These are phyloP conservation scores for Dryadomyces quercivorus DNA, from an alignment of 2,329 filamentous ascomycete genomes.

Conservation along the genomic window DNA sequence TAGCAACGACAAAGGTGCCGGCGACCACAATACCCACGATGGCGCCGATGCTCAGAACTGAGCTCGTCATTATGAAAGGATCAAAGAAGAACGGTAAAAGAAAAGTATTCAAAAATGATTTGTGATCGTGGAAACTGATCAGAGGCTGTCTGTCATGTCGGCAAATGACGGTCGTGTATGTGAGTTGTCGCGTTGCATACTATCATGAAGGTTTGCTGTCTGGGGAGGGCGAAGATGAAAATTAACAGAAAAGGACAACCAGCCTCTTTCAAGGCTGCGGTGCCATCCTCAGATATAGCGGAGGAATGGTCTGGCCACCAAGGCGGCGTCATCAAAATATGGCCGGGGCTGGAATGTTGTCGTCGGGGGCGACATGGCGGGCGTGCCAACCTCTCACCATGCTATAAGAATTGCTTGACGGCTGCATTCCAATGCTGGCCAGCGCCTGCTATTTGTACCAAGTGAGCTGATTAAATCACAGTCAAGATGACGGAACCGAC, in stretches of 20 bases:
- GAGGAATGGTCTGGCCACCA: background rate
- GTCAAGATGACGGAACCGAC: too few relatives aligned
- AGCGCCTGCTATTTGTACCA: too few relatives aligned
- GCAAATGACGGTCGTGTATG: background rate
- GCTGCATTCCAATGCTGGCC: background rate
- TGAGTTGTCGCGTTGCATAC: background rate
- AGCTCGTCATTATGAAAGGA: background rate
- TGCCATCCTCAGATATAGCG: background rate
- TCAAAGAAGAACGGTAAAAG: background rate
- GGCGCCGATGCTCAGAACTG: constrained; percentile 18
- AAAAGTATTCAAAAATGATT: background rate
- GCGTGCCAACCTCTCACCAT: constrained; percentile 6
- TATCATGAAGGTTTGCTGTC: background rate
- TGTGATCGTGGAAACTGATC: background rate
- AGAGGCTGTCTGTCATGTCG: background rate
- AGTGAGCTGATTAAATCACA: too few relatives aligned
- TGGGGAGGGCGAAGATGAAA: background rate
- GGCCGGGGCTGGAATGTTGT: constrained; percentile 16
- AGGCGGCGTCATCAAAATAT: background rate
- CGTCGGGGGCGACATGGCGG: constrained; percentile 12
- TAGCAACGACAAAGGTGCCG: constrained; percentile 33
- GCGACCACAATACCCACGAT: constrained; percentile 33
- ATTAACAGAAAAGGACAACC: constrained; percentile 1
- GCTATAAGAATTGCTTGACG: background rate
- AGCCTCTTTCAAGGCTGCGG: background rate